These are phyloP conservation scores for Rosa persica DNA, from an alignment of 306 rosid species.

Conservation along the genomic window DNA sequence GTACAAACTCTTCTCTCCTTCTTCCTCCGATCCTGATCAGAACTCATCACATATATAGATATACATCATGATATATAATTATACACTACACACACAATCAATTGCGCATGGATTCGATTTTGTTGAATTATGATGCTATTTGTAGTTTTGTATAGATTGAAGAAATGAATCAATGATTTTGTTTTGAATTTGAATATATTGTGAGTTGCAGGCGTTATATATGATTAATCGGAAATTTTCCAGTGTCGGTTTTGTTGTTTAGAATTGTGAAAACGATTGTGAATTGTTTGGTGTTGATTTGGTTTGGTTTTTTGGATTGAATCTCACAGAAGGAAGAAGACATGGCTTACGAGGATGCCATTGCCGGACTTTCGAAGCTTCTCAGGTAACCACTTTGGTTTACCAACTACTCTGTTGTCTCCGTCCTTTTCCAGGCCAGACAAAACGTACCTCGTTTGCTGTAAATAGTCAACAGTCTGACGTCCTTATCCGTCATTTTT, in stretches of 20 bases:
- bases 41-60: not conserved
- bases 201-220: not conserved
- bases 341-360: conserved; percentile 81
- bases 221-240: not conserved
- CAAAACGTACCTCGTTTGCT: not conserved
- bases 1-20: conserved; percentile 8
- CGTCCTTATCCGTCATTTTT: conserved; percentile 35
- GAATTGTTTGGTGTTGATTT: not conserved
- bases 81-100: not conserved
- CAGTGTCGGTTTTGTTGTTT: too few species aligned
- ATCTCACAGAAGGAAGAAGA: conserved; percentile 50
- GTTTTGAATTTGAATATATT: not conserved
- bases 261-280: not conserved
- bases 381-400: conserved; percentile 43
- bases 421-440: not conserved
- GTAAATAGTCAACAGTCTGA: not conserved
- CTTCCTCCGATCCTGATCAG: not conserved
- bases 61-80: not conserved
- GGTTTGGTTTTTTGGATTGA: not conserved
- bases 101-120: not conserved
- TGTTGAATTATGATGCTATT: not conserved
- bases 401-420: not conserved
- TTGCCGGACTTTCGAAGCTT: conserved; percentile 68
- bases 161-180: not conserved
- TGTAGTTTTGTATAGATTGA: not conserved